These are phyloP conservation scores for Cystobasidium tubakii DNA, from an alignment of 768 basidiomycete genomes.

Conservation along the genomic window DNA sequence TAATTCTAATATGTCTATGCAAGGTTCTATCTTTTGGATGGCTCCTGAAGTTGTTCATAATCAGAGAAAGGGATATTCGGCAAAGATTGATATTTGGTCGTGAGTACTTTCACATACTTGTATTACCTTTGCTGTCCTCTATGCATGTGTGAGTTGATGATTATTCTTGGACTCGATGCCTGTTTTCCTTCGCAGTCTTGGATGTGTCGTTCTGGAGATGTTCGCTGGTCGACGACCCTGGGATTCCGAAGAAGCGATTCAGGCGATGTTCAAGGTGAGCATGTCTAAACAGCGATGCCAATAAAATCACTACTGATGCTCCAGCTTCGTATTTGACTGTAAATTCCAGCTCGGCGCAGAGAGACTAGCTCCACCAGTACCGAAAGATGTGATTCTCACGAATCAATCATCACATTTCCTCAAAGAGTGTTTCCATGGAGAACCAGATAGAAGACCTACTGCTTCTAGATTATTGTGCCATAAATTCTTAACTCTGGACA, in stretches of 20 bases:
- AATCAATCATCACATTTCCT: constrained; percentile 77
- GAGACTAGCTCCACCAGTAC: constrained; percentile 80
- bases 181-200: constrained; percentile 53
- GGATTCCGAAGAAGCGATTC: constrained; percentile 79
- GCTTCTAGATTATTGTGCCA: constrained; percentile 41
- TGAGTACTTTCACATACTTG: constrained; percentile 1
- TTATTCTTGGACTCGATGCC: no score
- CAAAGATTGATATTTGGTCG: constrained; percentile 98
- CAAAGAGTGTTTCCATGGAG: constrained; percentile 74
- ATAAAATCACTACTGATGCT: no score
- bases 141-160: no score
- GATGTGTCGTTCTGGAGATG: constrained; percentile 98
- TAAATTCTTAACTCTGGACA: constrained; percentile 40
- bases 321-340: no score
- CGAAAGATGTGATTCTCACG: constrained; percentile 70
- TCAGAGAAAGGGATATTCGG: constrained; percentile 78
- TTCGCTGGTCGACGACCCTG: constrained; percentile 95
- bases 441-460: constrained; percentile 41
- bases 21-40: constrained; percentile 98
- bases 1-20: constrained; percentile 71
- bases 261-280: constrained; percentile 87
- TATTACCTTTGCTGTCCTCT: no score
- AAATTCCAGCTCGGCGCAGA: constrained; percentile 68
- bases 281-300: no score
- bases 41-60: constrained; percentile 57